Conservation (phyloP, 805 yeast genomes). For the Candida lessepsii region DNA sequence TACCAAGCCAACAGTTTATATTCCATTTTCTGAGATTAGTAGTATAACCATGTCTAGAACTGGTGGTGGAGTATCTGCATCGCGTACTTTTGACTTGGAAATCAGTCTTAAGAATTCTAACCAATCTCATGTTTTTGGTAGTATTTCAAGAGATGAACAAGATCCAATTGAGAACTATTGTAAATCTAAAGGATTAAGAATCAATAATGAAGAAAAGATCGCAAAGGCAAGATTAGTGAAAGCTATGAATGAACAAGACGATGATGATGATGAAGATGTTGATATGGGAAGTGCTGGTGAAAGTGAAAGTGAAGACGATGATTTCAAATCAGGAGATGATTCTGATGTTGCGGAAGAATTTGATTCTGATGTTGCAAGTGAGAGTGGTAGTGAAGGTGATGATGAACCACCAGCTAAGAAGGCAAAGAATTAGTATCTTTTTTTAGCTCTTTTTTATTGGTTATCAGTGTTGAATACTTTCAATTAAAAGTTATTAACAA, state of each 20-base stretch:
- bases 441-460: not conserved
- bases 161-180: slow-evolving; percentile 71
- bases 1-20: slow-evolving; percentile 90
- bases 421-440: slow-evolving; percentile 15
- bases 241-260: slow-evolving; percentile 63
- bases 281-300: slow-evolving; percentile 73
- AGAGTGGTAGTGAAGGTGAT: slow-evolving; percentile 16
- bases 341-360: slow-evolving; percentile 83
- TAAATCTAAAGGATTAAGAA: slow-evolving; percentile 70
- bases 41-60: slow-evolving; percentile 83
- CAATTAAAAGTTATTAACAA: no score
- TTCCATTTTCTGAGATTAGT: slow-evolving; percentile 80
- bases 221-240: slow-evolving; percentile 79
- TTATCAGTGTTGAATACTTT: no score
- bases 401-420: slow-evolving; percentile 34
- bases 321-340: slow-evolving; percentile 64
- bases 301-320: slow-evolving; percentile 71
- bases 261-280: slow-evolving; percentile 46
- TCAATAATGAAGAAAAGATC: slow-evolving; percentile 85
- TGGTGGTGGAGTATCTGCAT: slow-evolving; percentile 68
- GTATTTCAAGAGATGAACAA: slow-evolving; percentile 88
- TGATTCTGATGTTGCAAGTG: slow-evolving; percentile 60
- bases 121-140: slow-evolving; percentile 80
- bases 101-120: slow-evolving; percentile 61
- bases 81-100: slow-evolving; percentile 92